These are phyloP conservation scores for Dinochytrium kinnereticum DNA, from an alignment of 371 early-diverging fungal genomes.

Conservation along the genomic window DNA sequence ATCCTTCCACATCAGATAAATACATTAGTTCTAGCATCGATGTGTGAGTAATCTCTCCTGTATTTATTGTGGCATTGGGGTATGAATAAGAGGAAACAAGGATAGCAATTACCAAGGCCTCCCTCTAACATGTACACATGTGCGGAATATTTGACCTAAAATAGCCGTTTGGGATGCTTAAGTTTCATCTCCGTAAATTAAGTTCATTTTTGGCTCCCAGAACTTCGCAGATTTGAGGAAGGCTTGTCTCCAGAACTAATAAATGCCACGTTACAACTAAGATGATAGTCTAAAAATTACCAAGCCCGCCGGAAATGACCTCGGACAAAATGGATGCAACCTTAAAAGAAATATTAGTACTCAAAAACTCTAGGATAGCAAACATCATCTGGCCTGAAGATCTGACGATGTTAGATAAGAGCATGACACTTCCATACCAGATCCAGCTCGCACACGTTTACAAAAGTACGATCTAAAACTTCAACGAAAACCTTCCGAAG, in stretches of 20 bases:
- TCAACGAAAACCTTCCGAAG: constrained; percentile 88
- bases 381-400: constrained; percentile 58
- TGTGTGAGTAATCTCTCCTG: no score
- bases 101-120: no score
- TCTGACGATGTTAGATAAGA: constrained; percentile 28
- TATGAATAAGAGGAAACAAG: no score
- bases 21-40: no score
- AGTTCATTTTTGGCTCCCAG: constrained; percentile 33
- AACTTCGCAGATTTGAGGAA: constrained; percentile 34
- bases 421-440: no score
- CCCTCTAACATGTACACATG: no score
- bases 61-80: no score
- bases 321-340: constrained; percentile 49
- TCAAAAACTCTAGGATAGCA: background rate
- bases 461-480: constrained; percentile 88
- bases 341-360: no score
- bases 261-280: background rate
- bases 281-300: constrained; percentile 1
- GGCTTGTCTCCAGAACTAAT: constrained; percentile 31
- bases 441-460: constrained; percentile 96
- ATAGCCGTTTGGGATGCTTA: background rate
- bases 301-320: constrained; percentile 57
- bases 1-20: background rate
- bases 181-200: constrained; percentile 25
- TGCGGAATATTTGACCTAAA: background rate